Evolutionary conservation across 2,329 filamentous ascomycete genomes (phyloP), one percentile per base, ranked within the genome.

Genomic region (Colletotrichum phormii): DNA sequence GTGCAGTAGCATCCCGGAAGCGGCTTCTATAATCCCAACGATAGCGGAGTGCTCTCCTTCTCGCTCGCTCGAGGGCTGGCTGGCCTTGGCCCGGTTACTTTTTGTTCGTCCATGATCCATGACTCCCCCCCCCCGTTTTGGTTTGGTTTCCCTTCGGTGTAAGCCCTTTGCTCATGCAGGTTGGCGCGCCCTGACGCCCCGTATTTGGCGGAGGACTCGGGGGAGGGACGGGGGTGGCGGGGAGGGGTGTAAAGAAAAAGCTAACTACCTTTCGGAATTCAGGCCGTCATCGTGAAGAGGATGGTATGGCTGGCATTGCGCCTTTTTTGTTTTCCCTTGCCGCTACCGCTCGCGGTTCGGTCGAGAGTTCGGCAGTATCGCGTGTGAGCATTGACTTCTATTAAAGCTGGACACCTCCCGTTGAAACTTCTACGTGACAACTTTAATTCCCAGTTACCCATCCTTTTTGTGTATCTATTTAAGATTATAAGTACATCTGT

Each of bases 321-420:
- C 62, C 13, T 15, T 54, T 64, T 15, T n/a, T 9, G 8, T 60
- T 29, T 55, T 29, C 26, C 53, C 59, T 69, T 15, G 66, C 66
- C 55, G 71, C 60, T 61, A 61, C 67, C 60, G 70, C 65, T 69
- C 65, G n/a, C 54, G 71, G 42, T 24, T 64, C 55, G 58, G 59
- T 69, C 65, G 51, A 69, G 65, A 72, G 24, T 73, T 64, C 29
- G 61, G 71, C 49, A 35, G 31, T 18, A 49, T 69, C 70, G 70
- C 54, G 55, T 57, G 49, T 26, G 62, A 55, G 71, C 60, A 73
- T 65, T 73, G 71, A 73, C 71, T 64, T 60, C 29, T 73, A 73
- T 73, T 63, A 73, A 73, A 73, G 71, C 51, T 58, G 46, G 22
- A 37, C 49, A 51, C 35, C 24, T 71, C 67, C 61, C 61, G 29